phyloP scores from a whole-genome alignment of 495 filamentous ascomycete species.

The Chlorociboria aeruginascens region DNA sequence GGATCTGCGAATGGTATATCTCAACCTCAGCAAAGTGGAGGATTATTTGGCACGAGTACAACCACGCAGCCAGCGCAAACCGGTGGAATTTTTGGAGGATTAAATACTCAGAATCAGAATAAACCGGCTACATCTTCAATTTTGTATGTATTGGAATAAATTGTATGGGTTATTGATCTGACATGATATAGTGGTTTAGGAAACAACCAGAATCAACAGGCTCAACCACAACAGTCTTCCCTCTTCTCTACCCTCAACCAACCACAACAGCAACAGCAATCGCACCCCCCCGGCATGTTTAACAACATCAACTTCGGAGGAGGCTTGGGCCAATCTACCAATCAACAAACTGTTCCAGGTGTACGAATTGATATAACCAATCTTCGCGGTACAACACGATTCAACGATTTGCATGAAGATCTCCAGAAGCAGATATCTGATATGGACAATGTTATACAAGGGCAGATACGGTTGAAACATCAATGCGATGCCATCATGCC shows the following conservation, averaged over 20 bases:
- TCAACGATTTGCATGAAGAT: slow-evolving; percentile 73
- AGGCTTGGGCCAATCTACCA: slow-evolving; percentile 32
- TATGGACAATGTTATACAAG: slow-evolving; percentile 62
- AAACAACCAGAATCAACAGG: slow-evolving; percentile 33
- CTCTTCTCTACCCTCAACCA: slow-evolving; percentile 21
- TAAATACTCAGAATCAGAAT: slow-evolving; percentile 22
- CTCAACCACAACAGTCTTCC: slow-evolving; percentile 29
- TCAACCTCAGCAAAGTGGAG: slow-evolving; percentile 18
- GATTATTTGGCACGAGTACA: slow-evolving; percentile 21
- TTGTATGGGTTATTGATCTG: slow-evolving; percentile 1
- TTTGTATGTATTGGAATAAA: slow-evolving; percentile 13
- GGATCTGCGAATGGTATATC: slow-evolving; percentile 15
- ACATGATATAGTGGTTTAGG: slow-evolving; percentile 10
- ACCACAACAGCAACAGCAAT: background rate
- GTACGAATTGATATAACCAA: slow-evolving; percentile 67
- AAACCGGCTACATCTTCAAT: slow-evolving; percentile 13
- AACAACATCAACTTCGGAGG: slow-evolving; percentile 17
- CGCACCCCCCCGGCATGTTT: slow-evolving; percentile 1
- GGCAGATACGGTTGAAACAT: slow-evolving; percentile 48
- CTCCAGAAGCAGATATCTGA: slow-evolving; percentile 64
- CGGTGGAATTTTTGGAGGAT: slow-evolving; percentile 33
- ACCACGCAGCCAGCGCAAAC: slow-evolving; percentile 19
- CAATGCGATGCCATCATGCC: slow-evolving; percentile 51
- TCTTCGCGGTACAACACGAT: slow-evolving; percentile 75
- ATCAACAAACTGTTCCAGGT: slow-evolving; percentile 43